Base-by-base conservation (phyloP, 2,329 filamentous ascomycete genomes). In the Cladophialophora bantiana region DNA sequence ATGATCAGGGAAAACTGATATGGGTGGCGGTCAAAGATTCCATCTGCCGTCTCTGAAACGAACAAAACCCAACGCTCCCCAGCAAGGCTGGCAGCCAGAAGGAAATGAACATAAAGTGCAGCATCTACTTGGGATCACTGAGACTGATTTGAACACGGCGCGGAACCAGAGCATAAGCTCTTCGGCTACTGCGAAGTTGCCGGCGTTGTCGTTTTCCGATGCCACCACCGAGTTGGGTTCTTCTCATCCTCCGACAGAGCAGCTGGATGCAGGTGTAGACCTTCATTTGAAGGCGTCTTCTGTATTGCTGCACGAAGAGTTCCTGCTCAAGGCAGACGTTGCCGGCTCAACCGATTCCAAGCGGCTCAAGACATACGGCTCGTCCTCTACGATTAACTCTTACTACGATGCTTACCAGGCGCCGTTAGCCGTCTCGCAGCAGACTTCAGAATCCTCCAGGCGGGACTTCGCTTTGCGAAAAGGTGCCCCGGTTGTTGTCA, bases 361-460 rank as follows among this genome's bases (percentile, higher is more conserved):
- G 34, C 64, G 56, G 20, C 35, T 70, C 38, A 70, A 59, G 54
- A 50, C 62, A 10, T 62, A 65, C 31, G 56, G 45, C 40, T 84
- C 83, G 9, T 78, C 79, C 9, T 81, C 82, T 1, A 81, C 82
- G 3, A 71, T 83, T 10, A 79, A 77, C 67, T 83, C 83, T 52
- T 80, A 81, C 66, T 84, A 83, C 68, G 81, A 80, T 68, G 76
- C 79, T 20, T 77, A 80, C 58, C 80, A 78, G 61, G 78, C 77
- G 4, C 77, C 78, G 18, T 74, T 79, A 13, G 71, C 75, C 7
- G 75, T 80, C 38, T 80, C 79, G 50, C 79, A 82, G 67, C 79
- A 82, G 67, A 80, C 78, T 3, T 80, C 79, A n/a, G 77, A 76
- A n/a, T 79, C 78, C 26, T 80, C 79, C 7, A 74, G 76, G 52